Base-by-base conservation (phyloP, 2,329 filamentous ascomycete genomes). In the Chrysoporthe puriensis region DNA sequence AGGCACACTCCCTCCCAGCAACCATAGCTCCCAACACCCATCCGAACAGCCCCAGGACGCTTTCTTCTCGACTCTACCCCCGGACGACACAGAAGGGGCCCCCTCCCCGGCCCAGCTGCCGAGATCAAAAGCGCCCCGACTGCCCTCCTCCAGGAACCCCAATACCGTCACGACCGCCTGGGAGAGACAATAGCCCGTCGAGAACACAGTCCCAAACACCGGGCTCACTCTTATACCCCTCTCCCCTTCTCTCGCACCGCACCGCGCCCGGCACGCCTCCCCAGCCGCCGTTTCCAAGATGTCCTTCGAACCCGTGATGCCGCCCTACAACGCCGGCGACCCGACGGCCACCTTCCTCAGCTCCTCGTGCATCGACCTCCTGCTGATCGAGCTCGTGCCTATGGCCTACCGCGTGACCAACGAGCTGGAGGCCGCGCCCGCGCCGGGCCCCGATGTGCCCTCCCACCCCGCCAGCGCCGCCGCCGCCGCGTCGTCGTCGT, bases 381-480 rank as follows among this genome's bases (percentile, higher is more conserved):
- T 99, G 66, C 88, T 99, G 73, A 98, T 98, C 77, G 96, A 99
- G 82, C 88, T 99, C 66, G 96, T 99, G 18, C 96, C 96, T 50
- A 91, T 98, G 84, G 92, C 95, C 5, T 93, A 96, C 79, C 90
- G 96, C 72, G 86, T 98, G 70, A 90, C 93, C 32, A 87, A 90
- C 75, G 90, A 96, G 75, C 84, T 93, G 4, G 87, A 89, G 68
- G 81, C 80, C 42, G 77, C 79, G 63, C 78, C 85, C 18, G 59
- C 65, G 7, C 62, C 61, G n/a, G 32, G 7, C 66, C 34, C 59
- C 9, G 32, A 56, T 5, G 63, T 62, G 0, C 54, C 61, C n/a
- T 52, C 64, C 16, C 26, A 62, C 34, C 21, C 21, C 3, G 34
- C 34, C 34, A 21, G 21, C 21, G 57, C 36, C 13, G 50, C 21